Conservation (phyloP, 1,284 basidiomycete species). For the Tilletia indica region DNA sequence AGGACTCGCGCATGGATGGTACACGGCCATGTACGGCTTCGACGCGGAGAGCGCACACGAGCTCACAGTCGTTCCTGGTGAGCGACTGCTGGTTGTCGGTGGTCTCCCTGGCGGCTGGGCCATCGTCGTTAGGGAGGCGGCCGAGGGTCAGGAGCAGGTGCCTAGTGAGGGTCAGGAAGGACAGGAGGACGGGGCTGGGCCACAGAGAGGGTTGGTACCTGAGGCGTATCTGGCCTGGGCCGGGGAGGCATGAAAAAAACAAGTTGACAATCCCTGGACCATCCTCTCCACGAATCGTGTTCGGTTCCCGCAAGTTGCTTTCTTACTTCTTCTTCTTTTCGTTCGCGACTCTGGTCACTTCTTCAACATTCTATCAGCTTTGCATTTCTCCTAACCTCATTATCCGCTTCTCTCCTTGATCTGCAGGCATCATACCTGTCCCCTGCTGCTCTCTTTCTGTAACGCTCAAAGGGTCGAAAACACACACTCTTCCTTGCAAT, state of each 20-base stretch:
- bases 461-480: too few species aligned
- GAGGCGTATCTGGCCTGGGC: background rate
- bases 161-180: background rate
- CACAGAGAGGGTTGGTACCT: background rate
- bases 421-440: too few species aligned
- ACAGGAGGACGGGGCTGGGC: background rate
- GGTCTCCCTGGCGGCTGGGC: conserved; percentile 42
- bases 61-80: conserved; percentile 31
- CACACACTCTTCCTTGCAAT: background rate
- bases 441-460: too few species aligned
- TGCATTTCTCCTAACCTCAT: background rate
- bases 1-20: conserved; percentile 30
- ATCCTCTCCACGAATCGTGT: background rate
- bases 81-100: conserved; percentile 35
- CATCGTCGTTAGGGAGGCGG: conserved; percentile 24
- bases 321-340: background rate
- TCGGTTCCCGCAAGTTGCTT: background rate
- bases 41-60: conserved; percentile 40
- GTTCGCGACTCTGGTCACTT: background rate
- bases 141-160: background rate
- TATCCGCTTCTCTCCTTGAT: background rate
- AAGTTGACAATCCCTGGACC: background rate
- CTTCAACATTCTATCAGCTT: background rate
- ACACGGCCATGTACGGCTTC: conserved; percentile 41
- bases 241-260: background rate